A percentile compares a stretch with the other conserved stretches of the same genome.
Evolutionary conservation across 139 green algal genomes (phyloP).

Genomic region (Spirogloea muscicola): DNA sequence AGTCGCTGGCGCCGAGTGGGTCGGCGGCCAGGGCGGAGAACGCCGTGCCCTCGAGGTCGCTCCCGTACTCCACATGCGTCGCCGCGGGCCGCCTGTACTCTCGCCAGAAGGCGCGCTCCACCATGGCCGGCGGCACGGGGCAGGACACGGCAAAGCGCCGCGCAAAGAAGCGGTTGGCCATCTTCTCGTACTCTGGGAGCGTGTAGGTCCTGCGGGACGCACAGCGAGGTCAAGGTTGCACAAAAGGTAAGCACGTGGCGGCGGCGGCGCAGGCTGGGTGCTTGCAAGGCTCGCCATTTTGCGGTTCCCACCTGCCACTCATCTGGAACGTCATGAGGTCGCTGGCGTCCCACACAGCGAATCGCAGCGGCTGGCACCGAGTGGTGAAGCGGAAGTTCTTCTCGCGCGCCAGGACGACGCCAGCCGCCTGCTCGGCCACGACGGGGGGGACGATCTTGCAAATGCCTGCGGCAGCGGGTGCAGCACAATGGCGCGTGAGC

Average conservation of each 20-base stretch:
- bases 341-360: background rate
- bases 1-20: background rate
- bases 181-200: slow-evolving; percentile 24
- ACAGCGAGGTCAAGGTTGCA: no score
- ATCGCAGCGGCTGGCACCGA: slow-evolving; percentile 6
- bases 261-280: no score
- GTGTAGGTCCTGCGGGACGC: slow-evolving; percentile 40
- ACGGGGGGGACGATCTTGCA: slow-evolving; percentile 34
- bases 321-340: slow-evolving; percentile 11
- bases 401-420: background rate
- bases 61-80: slow-evolving; percentile 27
- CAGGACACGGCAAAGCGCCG: background rate
- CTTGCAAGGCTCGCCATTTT: no score
- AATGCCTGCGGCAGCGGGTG: slow-evolving; percentile 10
- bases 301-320: slow-evolving; percentile 36
- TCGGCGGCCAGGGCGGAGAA: background rate
- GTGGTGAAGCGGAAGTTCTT: slow-evolving; percentile 16
- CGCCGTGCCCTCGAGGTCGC: slow-evolving; percentile 17
- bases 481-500: no score
- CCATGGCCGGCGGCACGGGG: background rate
- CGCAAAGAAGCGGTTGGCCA: slow-evolving; percentile 13
- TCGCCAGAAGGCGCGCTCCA: slow-evolving; percentile 23
- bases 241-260: no score
- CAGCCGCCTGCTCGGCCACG: background rate
- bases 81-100: no score